Evolutionary conservation across 2,329 filamentous ascomycete genomes (phyloP), one percentile per base, ranked within the genome.

Genomic region (Amauroascus verrucosus): DNA sequence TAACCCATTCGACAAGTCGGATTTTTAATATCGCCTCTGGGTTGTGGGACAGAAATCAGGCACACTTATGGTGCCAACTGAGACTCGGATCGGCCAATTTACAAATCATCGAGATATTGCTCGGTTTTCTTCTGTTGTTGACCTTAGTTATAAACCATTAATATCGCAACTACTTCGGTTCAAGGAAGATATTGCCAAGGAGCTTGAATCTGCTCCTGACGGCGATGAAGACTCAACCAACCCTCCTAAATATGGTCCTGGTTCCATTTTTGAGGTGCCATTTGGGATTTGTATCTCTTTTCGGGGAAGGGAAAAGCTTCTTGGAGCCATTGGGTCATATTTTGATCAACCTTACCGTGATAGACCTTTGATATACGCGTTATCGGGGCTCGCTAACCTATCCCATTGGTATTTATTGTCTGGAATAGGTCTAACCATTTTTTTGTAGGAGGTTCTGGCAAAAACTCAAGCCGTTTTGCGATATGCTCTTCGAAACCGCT

Each of bases 31-130:
- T 4, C 11, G 14, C 4, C 4, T 35, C 18, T 20, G 54, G 54
- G 33, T 54, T 26, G 54, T 56, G 6, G 38, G 48, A 18, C 44
- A 54, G 33, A 24, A 35, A 11, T 56, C 54, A 6, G 51, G 50
- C 1, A 43, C 54, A 30, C 30, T 56, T 18, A 45, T 46, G n/a
- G 35, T 56, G n/a, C 45, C 54, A 3, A 30, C 30, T 13, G 50
- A 53, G 48, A 40, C 20, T 11, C 14, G 40, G 26, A 40, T 53
- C 30, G 46, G 45, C 20, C 51, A 46, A 44, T 50, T 41, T 44
- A 26, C 52, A 13, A 32, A 54, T 26, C 55, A 54, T 40, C 47
- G 53, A 3, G 26, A 45, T 48, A 57, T 57, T 48, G 48, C 47
- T 8, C 48, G 52, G 2, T 57, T 57, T 40, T 22, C 18, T 22